Base-by-base conservation (phyloP, 768 basidiomycete genomes). In the Tephrocybe sp. region DNA sequence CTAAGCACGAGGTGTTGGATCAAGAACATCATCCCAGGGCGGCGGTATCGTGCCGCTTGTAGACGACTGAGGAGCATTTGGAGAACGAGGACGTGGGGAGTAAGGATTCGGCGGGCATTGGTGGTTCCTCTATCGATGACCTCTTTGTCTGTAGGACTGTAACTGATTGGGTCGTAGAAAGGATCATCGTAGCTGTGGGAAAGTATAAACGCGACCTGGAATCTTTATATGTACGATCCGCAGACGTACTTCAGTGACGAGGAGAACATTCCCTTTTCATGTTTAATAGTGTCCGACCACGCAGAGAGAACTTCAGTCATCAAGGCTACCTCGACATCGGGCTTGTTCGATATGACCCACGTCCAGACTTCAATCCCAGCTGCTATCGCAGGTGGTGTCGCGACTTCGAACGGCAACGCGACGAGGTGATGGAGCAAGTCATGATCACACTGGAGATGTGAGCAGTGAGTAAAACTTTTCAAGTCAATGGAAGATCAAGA, bases 331-430 rank as follows among this genome's bases (percentile, higher is more conserved):
- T 98, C 95, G 10, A 88, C 74, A 41, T 80, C 79, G 0, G 90
- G 85, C 52, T 90, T 83, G 64, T 96, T 90, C 12, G 90, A 84
- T 46, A 97, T 88, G 0, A 97, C 79, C 95, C 95, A 98, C 3
- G 89, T 93, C 97, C 97, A 98, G 9, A 88, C 87, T 63, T 98
- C 94, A 37, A 94, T 86, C 0, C 92, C 95, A 1, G 90, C 83
- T 14, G 90, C 80, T 50, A 98, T 83, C 1, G 93, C 84, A 3
- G 90, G 74, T 1, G 94, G 92, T 1, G 90, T 94, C 55, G 92
- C 92, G 2, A 90, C 86, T 50, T 90, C 87, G 60, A 98, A 90
- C 0, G 97, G 97, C 15, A 98, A 68, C 28, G 79, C 76, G 7
- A 98, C 94, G 21, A 98, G 73, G 65, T 93, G 87, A 68, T 91